Base-by-base conservation (phyloP, 352 stramenopile species). In the Ophiocytium majus region DNA sequence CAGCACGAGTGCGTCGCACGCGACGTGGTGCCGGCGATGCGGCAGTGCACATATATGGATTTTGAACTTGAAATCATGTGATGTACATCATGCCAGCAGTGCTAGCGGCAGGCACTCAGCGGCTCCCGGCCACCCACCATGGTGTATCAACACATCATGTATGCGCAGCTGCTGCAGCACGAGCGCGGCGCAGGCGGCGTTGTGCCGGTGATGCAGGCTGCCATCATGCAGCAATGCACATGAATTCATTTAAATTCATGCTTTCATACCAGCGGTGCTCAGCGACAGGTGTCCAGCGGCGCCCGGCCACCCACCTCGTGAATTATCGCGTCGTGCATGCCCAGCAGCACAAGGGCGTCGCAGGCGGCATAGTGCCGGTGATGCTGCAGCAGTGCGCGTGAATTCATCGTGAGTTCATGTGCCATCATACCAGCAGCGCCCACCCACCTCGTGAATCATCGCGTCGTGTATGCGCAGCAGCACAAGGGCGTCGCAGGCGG, bases 341-440 rank as follows among this genome's bases (percentile, higher is more conserved):
- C 37, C 63, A 84, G 19, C 32, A 84, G 50, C 63, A 84, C 80
- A n/a, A 84, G 50, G 0, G 80, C 80, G 50, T 84, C 80, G 71
- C 80, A 84, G 0, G 80, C 80, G 10, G 80, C 80, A 79, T 84
- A 84, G 32, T 84, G 80, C n/a, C n/a, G n/a, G n/a, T n/a, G n/a
- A n/a, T n/a, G n/a, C n/a, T n/a, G n/a, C n/a, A n/a, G n/a, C n/a
- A n/a, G n/a, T n/a, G n/a, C n/a, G n/a, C n/a, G n/a, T n/a, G n/a
- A n/a, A n/a, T n/a, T n/a, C n/a, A n/a, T n/a, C n/a, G n/a, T n/a
- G n/a, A n/a, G n/a, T n/a, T n/a, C n/a, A n/a, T n/a, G n/a, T n/a
- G n/a, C n/a, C n/a, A n/a, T n/a, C n/a, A n/a, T n/a, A n/a, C n/a
- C n/a, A n/a, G n/a, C n/a, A n/a, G n/a, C n/a, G n/a, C n/a, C n/a